Evolutionary conservation across 768 basidiomycete genomes (phyloP).

Genomic region (Suillus cothurnatus): DNA sequence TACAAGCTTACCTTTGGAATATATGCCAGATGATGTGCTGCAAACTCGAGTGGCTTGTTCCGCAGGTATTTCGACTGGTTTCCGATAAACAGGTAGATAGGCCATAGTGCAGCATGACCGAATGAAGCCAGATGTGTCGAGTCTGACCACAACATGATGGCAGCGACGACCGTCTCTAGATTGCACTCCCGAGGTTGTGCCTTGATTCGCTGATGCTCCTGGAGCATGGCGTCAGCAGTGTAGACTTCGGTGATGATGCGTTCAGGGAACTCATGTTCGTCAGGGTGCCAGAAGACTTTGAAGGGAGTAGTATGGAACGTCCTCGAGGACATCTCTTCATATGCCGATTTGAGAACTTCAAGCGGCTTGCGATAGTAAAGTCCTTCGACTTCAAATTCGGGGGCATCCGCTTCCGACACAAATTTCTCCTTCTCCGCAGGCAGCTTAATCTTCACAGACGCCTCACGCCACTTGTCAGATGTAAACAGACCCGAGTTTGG

Average conservation of each 20-base stretch:
- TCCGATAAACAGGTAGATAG: constrained; percentile 16
- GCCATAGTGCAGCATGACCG: constrained; percentile 20
- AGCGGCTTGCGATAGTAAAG: constrained; percentile 2
- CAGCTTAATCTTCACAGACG: constrained; percentile 15
- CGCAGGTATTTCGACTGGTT: constrained; percentile 12
- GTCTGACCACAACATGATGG: constrained; percentile 30
- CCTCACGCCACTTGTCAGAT: constrained; percentile 12
- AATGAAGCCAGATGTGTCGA: constrained; percentile 23
- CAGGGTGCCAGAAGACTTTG: constrained; percentile 11
- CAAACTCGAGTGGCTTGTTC: constrained; percentile 11
- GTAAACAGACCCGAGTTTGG: neutral
- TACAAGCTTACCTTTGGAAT: constrained; percentile 16
- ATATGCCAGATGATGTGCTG: constrained; percentile 25
- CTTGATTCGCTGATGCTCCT: constrained; percentile 5
- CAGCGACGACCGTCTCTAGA: constrained; percentile 17
- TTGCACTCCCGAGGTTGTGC: constrained; percentile 12
- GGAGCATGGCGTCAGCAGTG: constrained; percentile 1
- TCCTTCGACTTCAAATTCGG: neutral
- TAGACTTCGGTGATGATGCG: neutral
- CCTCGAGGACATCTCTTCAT: neutral
- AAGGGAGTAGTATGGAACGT: neutral
- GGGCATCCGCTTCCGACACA: neutral
- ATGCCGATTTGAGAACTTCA: neutral
- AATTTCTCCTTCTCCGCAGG: neutral
- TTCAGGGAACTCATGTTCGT: neutral